Base-by-base conservation (phyloP, 106 monocot species). In the Apostasia shenzhenica region DNA sequence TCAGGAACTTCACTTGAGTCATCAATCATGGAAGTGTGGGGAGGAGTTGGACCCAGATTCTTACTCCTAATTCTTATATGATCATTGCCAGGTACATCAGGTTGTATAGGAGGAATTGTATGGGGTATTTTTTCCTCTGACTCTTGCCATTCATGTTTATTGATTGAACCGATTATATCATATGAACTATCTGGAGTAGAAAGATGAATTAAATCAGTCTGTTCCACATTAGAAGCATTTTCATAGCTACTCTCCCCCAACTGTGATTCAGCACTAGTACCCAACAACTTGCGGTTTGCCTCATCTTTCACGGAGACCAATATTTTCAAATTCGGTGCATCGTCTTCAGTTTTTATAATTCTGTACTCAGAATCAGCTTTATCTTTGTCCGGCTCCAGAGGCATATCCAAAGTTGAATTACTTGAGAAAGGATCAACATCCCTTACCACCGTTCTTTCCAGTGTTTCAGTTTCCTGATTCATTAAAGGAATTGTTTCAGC, bases 141-240 rank as follows among this genome's bases (percentile, higher is more conserved):
- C 61, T 73, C 82, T 45, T 67, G 53, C 44, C 66, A 63, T 6
- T 83, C 70, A 65, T 67, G 71, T 46, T 39, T 80, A 73, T 38
- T 77, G 48, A 75, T 72, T 66, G 70, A 75, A 78, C 80, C 80
- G 66, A 5, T 78, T 59, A 6, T 54, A 57, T 59, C 57, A 73
- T 67, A 64, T 55, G 66, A 66, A 48, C 48, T 73, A 57, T 70
- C 78, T 71, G 78, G 14, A 44, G 55, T 40, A 60, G 26, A 1
- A 14, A 43, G 26, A 57, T 56, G 42, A 75, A 1, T 82, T 41
- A 13, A 69, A 45, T 69, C 74, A 64, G 11, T 70, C 48, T 78
- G 68, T 62, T 80, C 72, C 47, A 69, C 45, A 46, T 53, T 41
- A 62, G 74, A 69, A 7, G 71, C 69, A 45, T 14, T 63, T 50